Percentiles rank a stretch among this genome's conserved stretches.
phyloP scores from a whole-genome alignment of 345 rosid species.

The Salix purpurea region DNA sequence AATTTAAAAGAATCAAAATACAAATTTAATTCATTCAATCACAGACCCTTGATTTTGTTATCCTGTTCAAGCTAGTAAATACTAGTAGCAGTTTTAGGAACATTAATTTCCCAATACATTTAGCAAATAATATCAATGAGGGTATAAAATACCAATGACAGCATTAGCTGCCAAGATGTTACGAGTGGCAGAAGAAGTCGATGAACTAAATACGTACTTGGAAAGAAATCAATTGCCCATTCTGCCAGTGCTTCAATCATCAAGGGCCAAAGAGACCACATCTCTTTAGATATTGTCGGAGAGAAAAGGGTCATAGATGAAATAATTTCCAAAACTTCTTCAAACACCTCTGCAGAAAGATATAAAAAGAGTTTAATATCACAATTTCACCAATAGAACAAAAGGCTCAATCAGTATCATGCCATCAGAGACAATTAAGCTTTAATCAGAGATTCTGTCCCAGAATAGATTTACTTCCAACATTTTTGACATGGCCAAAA shows the following conservation, averaged over 20 bases:
- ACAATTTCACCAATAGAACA: not conserved
- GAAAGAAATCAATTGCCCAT: slow-evolving; percentile 98
- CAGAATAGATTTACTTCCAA: not conserved
- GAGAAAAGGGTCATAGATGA: slow-evolving; percentile 98
- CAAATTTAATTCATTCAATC: not conserved
- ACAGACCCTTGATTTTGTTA: not conserved
- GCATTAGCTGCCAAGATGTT: not conserved
- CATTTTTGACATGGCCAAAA: not conserved
- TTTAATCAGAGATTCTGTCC: not conserved
- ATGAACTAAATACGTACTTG: slow-evolving; percentile 44
- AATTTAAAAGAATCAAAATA: not conserved
- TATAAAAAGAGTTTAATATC: slow-evolving; percentile 4
- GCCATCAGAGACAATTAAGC: not conserved
- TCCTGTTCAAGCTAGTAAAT: not conserved
- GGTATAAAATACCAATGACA: not conserved
- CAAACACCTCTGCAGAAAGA: slow-evolving; percentile 82
- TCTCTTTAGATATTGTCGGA: slow-evolving; percentile 80
- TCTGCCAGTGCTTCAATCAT: slow-evolving; percentile 89
- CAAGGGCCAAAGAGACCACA: slow-evolving; percentile 99
- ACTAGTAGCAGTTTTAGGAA: not conserved
- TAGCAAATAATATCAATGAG: not conserved
- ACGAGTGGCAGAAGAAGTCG: not conserved
- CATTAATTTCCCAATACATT: not conserved
- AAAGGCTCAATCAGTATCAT: not conserved
- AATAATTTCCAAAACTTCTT: slow-evolving; percentile 96